Evolutionary conservation across 768 basidiomycete genomes (phyloP).

Genomic region (Neoboletus subvelutipes): DNA sequence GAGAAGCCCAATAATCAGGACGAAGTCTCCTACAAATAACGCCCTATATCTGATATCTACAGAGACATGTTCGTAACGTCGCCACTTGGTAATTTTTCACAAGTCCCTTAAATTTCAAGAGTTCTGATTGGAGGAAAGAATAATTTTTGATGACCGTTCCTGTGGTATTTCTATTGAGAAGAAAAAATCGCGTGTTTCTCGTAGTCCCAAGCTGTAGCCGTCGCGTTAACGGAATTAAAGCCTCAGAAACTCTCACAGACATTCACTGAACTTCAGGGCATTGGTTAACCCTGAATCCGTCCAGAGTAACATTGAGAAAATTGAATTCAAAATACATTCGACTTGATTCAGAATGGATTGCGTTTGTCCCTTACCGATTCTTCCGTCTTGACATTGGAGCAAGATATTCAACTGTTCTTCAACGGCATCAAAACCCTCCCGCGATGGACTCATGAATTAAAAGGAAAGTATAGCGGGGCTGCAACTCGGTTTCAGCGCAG

Average conservation of each 20-base stretch:
- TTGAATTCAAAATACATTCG: background rate
- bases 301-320: background rate
- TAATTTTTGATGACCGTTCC: background rate
- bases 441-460: no score
- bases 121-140: background rate
- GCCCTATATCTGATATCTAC: background rate
- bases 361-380: background rate
- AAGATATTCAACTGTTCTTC: background rate
- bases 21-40: background rate
- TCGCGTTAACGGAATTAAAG: background rate
- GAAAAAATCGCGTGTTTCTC: background rate
- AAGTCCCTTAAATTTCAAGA: background rate
- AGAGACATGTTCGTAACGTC: background rate
- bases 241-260: background rate
- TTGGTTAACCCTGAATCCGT: background rate
- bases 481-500: background rate
- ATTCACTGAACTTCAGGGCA: background rate
- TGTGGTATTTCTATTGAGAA: background rate
- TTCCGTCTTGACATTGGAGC: background rate
- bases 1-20: background rate
- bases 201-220: background rate
- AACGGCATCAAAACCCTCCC: background rate
- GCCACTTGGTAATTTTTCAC: background rate
- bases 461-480: background rate
- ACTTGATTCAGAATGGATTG: background rate